phyloP scores from a whole-genome alignment of 441 rosid genomes.

The Capsella rubella region DNA sequence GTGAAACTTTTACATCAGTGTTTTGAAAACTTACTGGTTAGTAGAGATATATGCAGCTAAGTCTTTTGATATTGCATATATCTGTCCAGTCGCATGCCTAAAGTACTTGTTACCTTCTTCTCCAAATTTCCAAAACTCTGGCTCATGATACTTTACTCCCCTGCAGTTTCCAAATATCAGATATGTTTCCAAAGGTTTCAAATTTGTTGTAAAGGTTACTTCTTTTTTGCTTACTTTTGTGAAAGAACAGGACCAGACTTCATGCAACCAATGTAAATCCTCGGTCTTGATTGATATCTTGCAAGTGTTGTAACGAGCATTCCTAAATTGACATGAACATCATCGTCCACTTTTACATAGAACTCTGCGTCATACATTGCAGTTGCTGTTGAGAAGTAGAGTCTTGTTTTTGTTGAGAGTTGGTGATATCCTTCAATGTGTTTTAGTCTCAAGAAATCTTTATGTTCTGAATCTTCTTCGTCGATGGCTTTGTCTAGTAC shows the following conservation, averaged over 20 bases:
- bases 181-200: neutral
- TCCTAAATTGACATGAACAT: conserved; percentile 85
- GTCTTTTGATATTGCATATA: conserved; percentile 86
- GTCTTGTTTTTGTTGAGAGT: conserved; percentile 81
- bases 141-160: conserved; percentile 80
- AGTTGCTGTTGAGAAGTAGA: conserved; percentile 79
- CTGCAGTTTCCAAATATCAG: conserved; percentile 39
- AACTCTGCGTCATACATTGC: conserved; percentile 87
- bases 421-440: conserved; percentile 89
- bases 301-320: conserved; percentile 61
- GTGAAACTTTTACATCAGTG: neutral
- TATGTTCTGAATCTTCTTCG: conserved; percentile 63
- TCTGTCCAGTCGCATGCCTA: conserved; percentile 89
- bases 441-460: conserved; percentile 76
- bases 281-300: conserved; percentile 62
- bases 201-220: neutral
- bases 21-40: conserved; percentile 56
- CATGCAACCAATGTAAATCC: conserved; percentile 92
- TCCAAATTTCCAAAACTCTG: conserved; percentile 90
- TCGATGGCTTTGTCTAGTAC: conserved; percentile 74
- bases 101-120: conserved; percentile 90
- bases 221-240: conserved; percentile 55
- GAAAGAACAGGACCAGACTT: conserved; percentile 91
- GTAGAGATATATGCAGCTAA: conserved; percentile 78
- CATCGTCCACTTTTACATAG: conserved; percentile 90